These are phyloP conservation scores for Hemileia vastatrix DNA, from an alignment of 1,284 basidiomycete species.

Conservation along the genomic window DNA sequence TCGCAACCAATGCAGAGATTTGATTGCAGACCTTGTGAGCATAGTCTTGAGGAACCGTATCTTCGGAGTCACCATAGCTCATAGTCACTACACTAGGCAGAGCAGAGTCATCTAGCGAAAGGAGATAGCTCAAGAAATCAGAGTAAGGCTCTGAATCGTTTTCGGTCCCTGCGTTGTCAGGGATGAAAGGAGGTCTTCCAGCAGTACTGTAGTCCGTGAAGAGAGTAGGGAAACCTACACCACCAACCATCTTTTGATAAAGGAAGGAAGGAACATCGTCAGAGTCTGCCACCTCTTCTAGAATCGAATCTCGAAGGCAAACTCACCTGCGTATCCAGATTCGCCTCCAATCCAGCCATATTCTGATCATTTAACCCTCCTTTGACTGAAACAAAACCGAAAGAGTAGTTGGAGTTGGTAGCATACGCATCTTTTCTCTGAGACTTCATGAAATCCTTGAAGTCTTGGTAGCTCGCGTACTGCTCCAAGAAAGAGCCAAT, in stretches of 20 bases:
- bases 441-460: too few species aligned
- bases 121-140: constrained; percentile 32
- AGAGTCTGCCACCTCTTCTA: too few species aligned
- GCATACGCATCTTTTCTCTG: too few species aligned
- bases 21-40: constrained; percentile 36
- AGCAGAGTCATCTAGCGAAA: constrained; percentile 25
- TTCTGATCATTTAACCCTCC: constrained; percentile 33
- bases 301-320: background rate
- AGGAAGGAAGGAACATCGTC: background rate
- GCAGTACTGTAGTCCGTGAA: constrained; percentile 33
- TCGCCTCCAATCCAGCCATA: constrained; percentile 34
- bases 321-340: constrained; percentile 28
- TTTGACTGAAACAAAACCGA: too few species aligned
- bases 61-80: constrained; percentile 39
- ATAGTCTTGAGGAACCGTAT: constrained; percentile 34
- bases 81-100: constrained; percentile 29
- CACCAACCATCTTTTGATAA: constrained; percentile 31
- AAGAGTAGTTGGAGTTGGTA: too few species aligned
- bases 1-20: constrained; percentile 30
- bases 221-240: constrained; percentile 31
- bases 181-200: constrained; percentile 28
- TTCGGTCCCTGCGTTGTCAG: constrained; percentile 30
- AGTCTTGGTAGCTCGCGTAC: too few species aligned
- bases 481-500: too few species aligned
- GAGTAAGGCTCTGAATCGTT: constrained; percentile 41